phyloP scores from a whole-genome alignment of 495 filamentous ascomycete species.

The Penicillium tannophilum region DNA sequence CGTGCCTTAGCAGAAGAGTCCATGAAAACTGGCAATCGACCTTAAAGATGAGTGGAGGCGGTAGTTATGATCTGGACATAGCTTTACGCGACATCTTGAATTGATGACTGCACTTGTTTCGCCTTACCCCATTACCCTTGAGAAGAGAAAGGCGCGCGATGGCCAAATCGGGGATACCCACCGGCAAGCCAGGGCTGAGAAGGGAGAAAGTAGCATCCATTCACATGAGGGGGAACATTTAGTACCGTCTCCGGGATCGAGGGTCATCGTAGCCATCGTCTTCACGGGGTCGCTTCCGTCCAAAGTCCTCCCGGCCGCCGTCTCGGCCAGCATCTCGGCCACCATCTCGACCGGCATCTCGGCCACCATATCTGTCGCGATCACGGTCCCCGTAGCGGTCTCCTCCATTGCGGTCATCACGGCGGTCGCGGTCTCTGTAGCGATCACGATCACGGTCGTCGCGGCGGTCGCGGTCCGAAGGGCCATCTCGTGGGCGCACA shows the following conservation, averaged over 20 bases:
- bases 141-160: conserved; percentile 53
- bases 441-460: conserved; percentile 61
- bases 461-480: conserved; percentile 56
- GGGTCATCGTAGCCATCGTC: conserved; percentile 73
- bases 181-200: conserved; percentile 39
- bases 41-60: conserved; percentile 4
- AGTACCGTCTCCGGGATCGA: conserved; percentile 78
- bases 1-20: conserved; percentile 7
- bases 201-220: conserved; percentile 23
- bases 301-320: conserved; percentile 53
- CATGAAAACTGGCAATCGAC: background rate
- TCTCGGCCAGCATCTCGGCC: background rate
- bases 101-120: conserved; percentile 2
- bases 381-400: conserved; percentile 29
- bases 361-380: conserved; percentile 22
- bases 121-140: conserved; percentile 62
- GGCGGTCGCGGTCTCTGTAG: conserved; percentile 54
- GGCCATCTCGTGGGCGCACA: conserved; percentile 50
- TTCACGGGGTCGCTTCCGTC: conserved; percentile 59
- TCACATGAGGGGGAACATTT: conserved; percentile 21
- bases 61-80: conserved; percentile 4
- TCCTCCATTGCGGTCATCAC: conserved; percentile 24
- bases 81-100: conserved; percentile 2
- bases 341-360: background rate
- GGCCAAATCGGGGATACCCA: conserved; percentile 50